Conservation (phyloP, 2,329 filamentous ascomycete species). For the Grosmannia penicillata region DNA sequence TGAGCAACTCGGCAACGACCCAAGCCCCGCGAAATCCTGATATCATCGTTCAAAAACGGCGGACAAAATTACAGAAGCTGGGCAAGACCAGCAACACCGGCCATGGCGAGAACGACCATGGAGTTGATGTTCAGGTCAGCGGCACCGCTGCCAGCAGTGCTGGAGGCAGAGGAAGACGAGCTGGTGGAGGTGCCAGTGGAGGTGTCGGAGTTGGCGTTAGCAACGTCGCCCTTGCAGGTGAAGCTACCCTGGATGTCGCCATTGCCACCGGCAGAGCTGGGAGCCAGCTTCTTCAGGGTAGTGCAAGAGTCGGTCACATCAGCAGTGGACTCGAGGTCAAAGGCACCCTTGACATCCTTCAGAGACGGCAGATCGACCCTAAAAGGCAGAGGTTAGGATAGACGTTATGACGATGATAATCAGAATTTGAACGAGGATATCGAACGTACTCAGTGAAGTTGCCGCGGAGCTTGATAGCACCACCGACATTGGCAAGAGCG, state of each 20-base stretch:
- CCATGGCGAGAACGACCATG: constrained; percentile 29
- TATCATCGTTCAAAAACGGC: constrained; percentile 4
- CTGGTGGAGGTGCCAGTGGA: constrained; percentile 17
- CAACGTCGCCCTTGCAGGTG: constrained; percentile 35
- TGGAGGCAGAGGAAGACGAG: constrained; percentile 13
- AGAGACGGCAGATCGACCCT: constrained; percentile 59
- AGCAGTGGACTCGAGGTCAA: constrained; percentile 52
- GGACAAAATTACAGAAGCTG: constrained; percentile 33
- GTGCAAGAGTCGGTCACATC: constrained; percentile 43
- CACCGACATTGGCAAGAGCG: constrained; percentile 52
- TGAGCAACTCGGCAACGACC: neutral
- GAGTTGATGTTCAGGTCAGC: constrained; percentile 32
- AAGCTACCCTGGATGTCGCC: constrained; percentile 31
- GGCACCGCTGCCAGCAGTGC: constrained; percentile 23
- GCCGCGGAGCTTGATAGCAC: constrained; percentile 74
- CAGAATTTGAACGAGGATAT: too few species aligned
- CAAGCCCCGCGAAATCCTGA: neutral
- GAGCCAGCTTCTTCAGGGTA: constrained; percentile 31
- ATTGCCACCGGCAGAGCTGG: constrained; percentile 21
- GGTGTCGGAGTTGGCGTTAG: constrained; percentile 35
- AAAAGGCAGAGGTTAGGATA: neutral
- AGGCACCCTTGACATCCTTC: constrained; percentile 53
- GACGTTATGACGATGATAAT: too few species aligned
- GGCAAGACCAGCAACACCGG: constrained; percentile 22
- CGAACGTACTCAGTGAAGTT: constrained; percentile 69